Base-by-base conservation (phyloP, 179 eudicot genomes). In the Vitellaria paradoxa region DNA sequence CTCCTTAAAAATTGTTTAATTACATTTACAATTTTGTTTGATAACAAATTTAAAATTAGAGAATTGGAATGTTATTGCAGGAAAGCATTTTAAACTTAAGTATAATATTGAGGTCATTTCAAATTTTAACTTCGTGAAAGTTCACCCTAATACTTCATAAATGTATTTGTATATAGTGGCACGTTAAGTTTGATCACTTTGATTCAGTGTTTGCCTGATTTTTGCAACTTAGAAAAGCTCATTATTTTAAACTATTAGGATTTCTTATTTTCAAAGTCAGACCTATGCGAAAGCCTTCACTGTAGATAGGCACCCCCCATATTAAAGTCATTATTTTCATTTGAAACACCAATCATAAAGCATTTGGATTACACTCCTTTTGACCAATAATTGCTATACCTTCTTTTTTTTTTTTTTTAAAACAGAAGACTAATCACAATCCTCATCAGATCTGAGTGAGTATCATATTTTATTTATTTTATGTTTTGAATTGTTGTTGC, bases 331-430 rank as follows among this genome's bases (percentile, higher is more conserved):
- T 61, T 17, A n/a, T 56, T 17, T 56, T 56, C 65, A n/a, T 61
- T 61, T 20, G 26, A 21, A n/a, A 61, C 11, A 59, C 57, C 17
- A 57, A 83, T 75, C 83, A 94, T 94, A 97, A 94, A 94, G 91
- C 92, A 86, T 79, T 81, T 94, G 88, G 98, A 94, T 85, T 89
- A 89, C 89, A 92, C 97, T 30, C 88, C 91, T 57, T 84, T 94
- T 70, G 92, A 94, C 76, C 87, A 93, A 97, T 94, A 88, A 61
- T 61, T 21, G 60, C 14, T 21, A 2, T 5, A 5, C n/a, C n/a
- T n/a, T n/a, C n/a, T n/a, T n/a, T n/a, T n/a, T n/a, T n/a, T n/a
- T n/a, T n/a, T n/a, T n/a, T n/a, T n/a, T 61, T 7, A 0, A n/a
- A 30, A 9, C 30, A n/a, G 9, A 21, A 61, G 65, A 30, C 2